Base-by-base conservation (phyloP, 1,284 basidiomycete species). In the Trametes pubescens region DNA sequence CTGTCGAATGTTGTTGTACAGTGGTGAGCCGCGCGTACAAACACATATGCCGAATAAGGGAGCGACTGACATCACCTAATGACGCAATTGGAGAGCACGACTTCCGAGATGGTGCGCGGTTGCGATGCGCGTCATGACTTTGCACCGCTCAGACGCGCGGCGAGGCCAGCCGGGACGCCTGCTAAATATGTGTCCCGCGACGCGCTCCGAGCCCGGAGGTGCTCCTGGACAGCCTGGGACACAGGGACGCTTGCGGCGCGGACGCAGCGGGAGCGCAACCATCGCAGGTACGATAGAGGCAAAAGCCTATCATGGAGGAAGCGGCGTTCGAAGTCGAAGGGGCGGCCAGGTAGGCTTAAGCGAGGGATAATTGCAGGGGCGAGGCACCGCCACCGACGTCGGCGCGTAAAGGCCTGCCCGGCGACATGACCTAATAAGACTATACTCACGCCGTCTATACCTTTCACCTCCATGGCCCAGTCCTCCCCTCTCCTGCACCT, bases 341-440 rank as follows among this genome's bases (percentile, higher is more conserved):
- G 56, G 21, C 8, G 21, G 8, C 11, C n/a, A 9, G 14, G 29
- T 22, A 6, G 13, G 5, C 22, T 24, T 14, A 56, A 47, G 46
- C 56, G 46, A 57, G 56, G 29, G 29, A 48, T 38, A 37, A 57
- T 57, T 57, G 22, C 22, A 38, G 6, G 46, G 40, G 51, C 44
- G 7, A 40, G 29, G 44, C 65, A 66, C 61, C 34, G 65, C 65
- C 65, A 66, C 65, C 46, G 48, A 58, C 47, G 55, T 48, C 26
- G 51, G 65, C 51, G 56, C 51, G 46, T 26, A 58, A 55, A 57
- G 11, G 22, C 10, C 29, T 10, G 26, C 34, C 56, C 46, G 35
- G 44, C 22, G 46, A 32, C 11, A 49, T 57, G 57, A 35, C 49
- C 57, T 57, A 62, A 62, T 65, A 57, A 48, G 49, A 38, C 46